Base-by-base conservation (phyloP, 2,329 filamentous ascomycete genomes). In the Coleophoma cylindrospora region DNA sequence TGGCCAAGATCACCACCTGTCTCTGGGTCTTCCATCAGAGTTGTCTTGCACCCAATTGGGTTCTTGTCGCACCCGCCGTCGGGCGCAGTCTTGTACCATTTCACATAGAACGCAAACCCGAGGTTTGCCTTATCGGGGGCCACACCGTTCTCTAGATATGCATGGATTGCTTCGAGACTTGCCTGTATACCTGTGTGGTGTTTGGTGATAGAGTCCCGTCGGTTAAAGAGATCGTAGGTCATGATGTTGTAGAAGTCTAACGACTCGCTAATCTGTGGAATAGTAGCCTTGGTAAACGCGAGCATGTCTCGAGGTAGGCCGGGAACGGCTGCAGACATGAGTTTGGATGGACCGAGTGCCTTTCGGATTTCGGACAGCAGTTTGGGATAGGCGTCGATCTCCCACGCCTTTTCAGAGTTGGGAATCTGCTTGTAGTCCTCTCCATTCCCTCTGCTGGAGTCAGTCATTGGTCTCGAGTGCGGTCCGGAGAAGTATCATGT, bases 171-270 rank as follows among this genome's bases (percentile, higher is more conserved):
- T 5, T 74, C 68, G 7, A 75, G 65, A 0, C 83, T 83, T 10
- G 70, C 75, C 13, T 69, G 61, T 7, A 88, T 71, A n/a, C 81
- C 80, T 40, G 76, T 83, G 62, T 87, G 84, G 64, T 89, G 86
- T 34, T 70, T 74, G 3, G 85, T 87, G 10, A 71, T 62, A 40
- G 67, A 80, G 67, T 88, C 80, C 34, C 86, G 80, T 34, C 85
- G 78, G 69, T 87, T 86, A 74, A 86, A 81, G 49, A 86, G 67
- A 59, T 89, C 85, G 64, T 88, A 89, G 1, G 79, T 75, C 86
- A 88, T 83, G 40, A 84, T 70, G 57, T 89, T 89, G 63, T 89
- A 72, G 57, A 84, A 84, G 60, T 89, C 83, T 14, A 88, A 75
- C 1, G 74, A 71, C 4, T 70, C 61, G 58, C 72, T 75, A 60